Percentiles rank a stretch among this genome's conserved stretches.
phyloP scores from a whole-genome alignment of 2,329 filamentous ascomycete species.

The Scorias spongiosa region DNA sequence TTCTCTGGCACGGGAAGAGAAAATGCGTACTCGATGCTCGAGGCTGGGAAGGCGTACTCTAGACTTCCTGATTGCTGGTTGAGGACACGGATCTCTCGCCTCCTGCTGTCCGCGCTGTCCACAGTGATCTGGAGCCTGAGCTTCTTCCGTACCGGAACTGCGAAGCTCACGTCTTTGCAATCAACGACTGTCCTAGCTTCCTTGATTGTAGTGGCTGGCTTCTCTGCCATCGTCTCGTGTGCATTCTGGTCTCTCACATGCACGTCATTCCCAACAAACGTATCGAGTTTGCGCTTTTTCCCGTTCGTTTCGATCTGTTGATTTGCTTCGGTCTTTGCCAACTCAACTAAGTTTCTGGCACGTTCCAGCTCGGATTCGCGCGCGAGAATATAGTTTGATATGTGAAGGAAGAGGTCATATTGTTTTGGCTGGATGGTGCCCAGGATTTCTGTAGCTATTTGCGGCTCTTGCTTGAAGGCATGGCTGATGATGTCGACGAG shows the following conservation, averaged over 20 bases:
- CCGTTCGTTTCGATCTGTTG: constrained; percentile 21
- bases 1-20: constrained; percentile 51
- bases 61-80: constrained; percentile 13
- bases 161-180: constrained; percentile 43
- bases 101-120: constrained; percentile 12
- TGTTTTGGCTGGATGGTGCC: constrained; percentile 6
- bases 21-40: constrained; percentile 41
- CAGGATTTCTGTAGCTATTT: constrained; percentile 7
- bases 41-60: constrained; percentile 32
- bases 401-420: constrained; percentile 31
- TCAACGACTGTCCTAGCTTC: constrained; percentile 21
- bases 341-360: background rate
- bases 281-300: constrained; percentile 37
- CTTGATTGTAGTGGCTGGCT: background rate
- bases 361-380: constrained; percentile 9
- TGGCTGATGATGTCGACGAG: constrained; percentile 4
- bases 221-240: background rate
- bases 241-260: constrained; percentile 3
- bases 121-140: constrained; percentile 41
- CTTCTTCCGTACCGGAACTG: constrained; percentile 49
- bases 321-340: constrained; percentile 1
- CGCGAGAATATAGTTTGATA: constrained; percentile 27
- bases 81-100: constrained; percentile 13
- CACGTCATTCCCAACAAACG: constrained; percentile 12
- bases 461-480: constrained; percentile 7